Percentiles rank a stretch among this genome's conserved stretches.
Evolutionary conservation across 805 yeast species (phyloP).

Genomic region (Wickerhamomyces hampshirensis): DNA sequence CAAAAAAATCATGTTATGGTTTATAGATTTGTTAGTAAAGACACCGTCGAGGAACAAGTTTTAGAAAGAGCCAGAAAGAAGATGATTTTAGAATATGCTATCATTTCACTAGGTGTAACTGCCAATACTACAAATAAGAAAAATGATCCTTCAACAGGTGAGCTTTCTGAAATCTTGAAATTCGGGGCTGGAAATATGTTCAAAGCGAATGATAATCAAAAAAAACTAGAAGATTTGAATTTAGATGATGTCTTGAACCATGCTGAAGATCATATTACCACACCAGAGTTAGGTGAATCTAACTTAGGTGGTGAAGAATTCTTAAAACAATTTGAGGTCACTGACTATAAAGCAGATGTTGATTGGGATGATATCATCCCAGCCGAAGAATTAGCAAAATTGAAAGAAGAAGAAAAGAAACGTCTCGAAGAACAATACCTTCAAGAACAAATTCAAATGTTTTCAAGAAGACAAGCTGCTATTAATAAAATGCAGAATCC

Average conservation of each 20-base stretch:
- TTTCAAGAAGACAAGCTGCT: constrained; percentile 74
- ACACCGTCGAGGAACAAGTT: constrained; percentile 96
- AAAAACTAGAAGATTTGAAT: constrained; percentile 90
- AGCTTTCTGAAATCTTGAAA: constrained; percentile 86
- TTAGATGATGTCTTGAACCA: constrained; percentile 93
- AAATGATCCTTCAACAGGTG: constrained; percentile 76
- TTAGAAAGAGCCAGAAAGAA: constrained; percentile 94
- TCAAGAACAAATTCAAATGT: constrained; percentile 86
- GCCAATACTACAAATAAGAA: constrained; percentile 51
- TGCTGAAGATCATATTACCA: constrained; percentile 95
- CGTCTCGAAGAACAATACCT: constrained; percentile 81
- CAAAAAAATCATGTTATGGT: constrained; percentile 98
- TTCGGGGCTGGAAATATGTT: constrained; percentile 99
- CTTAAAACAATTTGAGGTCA: constrained; percentile 93
- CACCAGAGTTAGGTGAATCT: constrained; percentile 96
- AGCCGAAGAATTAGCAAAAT: constrained; percentile 79
- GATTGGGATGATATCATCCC: constrained; percentile 99
- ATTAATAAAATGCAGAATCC: constrained; percentile 53
- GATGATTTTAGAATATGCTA: constrained; percentile 98
- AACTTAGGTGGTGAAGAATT: constrained; percentile 98
- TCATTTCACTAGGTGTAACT: constrained; percentile 91
- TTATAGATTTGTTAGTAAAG: constrained; percentile 95
- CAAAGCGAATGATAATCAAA: constrained; percentile 90
- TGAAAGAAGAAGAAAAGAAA: constrained; percentile 88
- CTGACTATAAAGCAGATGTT: constrained; percentile 96